Conservation (phyloP, 441 rosid genomes). For the Capsella rubella region DNA sequence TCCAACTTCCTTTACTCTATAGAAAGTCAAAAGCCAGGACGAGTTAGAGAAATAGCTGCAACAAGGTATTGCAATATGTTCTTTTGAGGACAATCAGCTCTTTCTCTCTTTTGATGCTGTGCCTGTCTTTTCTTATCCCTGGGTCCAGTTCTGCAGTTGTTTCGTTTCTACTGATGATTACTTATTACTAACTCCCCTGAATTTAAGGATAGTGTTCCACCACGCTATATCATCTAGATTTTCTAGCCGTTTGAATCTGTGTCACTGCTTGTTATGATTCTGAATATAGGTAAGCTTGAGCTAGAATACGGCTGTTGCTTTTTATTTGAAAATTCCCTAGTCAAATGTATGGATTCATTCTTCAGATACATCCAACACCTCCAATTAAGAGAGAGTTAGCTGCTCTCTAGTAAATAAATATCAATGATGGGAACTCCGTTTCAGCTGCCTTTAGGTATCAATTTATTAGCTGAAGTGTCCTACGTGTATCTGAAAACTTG, state of each 20-base stretch:
- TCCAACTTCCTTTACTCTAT: slow-evolving; percentile 73
- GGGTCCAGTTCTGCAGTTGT: not conserved
- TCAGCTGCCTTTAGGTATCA: slow-evolving; percentile 16
- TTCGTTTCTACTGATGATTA: slow-evolving; percentile 11
- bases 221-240: slow-evolving; percentile 10
- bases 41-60: slow-evolving; percentile 50
- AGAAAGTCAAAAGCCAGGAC: slow-evolving; percentile 63
- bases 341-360: not conserved
- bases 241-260: slow-evolving; percentile 17
- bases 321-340: not conserved
- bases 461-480: not conserved
- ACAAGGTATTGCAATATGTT: slow-evolving; percentile 51
- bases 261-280: slow-evolving; percentile 8
- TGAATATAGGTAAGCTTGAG: not conserved
- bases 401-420: slow-evolving; percentile 14
- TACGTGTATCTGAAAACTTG: slow-evolving; percentile 31
- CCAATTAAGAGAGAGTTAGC: not conserved
- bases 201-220: slow-evolving; percentile 7
- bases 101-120: not conserved
- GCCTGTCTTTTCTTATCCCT: slow-evolving; percentile 7
- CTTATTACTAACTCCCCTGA: not conserved
- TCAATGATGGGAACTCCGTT: not conserved
- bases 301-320: not conserved
- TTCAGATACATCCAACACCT: not conserved
- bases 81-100: not conserved